Percentiles rank a stretch among this genome's conserved stretches.
Conservation (phyloP, 805 yeast species). For the Metschnikowia lochheadii region DNA sequence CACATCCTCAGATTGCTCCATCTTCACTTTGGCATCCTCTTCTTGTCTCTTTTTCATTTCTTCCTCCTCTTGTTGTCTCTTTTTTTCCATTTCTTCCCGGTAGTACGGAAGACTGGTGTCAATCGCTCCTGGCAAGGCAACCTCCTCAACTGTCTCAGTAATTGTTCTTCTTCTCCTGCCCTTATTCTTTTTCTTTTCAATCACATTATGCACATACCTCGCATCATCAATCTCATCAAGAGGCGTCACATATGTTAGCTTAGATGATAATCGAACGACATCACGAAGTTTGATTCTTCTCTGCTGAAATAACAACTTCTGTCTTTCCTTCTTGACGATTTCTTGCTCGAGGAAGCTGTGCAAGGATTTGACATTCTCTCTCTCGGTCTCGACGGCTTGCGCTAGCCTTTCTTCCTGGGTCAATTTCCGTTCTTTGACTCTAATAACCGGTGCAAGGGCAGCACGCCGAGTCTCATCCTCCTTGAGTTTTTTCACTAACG, state of each 20-base stretch:
- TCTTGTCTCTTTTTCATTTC: conserved; percentile 6
- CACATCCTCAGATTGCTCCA: neutral
- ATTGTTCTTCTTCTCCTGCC: conserved; percentile 41
- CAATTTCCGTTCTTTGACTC: conserved; percentile 43
- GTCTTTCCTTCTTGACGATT: conserved; percentile 68
- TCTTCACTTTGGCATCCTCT: neutral
- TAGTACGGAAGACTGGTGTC: conserved; percentile 25
- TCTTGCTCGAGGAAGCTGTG: conserved; percentile 82
- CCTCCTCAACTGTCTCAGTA: conserved; percentile 22
- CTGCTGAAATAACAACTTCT: conserved; percentile 67
- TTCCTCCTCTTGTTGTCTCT: conserved; percentile 21
- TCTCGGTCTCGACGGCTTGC: conserved; percentile 88
- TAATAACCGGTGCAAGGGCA: conserved; percentile 40
- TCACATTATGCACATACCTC: conserved; percentile 36
- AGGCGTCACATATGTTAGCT: conserved; percentile 55
- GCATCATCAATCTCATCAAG: conserved; percentile 55
- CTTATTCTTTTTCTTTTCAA: conserved; percentile 31
- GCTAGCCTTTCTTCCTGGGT: conserved; percentile 70
- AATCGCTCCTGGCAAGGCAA: conserved; percentile 31
- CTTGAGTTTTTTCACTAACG: conserved; percentile 67
- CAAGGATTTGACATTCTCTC: conserved; percentile 66
- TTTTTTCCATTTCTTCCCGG: conserved; percentile 23
- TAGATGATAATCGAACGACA: conserved; percentile 50
- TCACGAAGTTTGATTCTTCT: conserved; percentile 58
- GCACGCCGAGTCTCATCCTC: conserved; percentile 61